Conservation (phyloP, 1,284 basidiomycete species). For the Sporisorium reilianum region DNA sequence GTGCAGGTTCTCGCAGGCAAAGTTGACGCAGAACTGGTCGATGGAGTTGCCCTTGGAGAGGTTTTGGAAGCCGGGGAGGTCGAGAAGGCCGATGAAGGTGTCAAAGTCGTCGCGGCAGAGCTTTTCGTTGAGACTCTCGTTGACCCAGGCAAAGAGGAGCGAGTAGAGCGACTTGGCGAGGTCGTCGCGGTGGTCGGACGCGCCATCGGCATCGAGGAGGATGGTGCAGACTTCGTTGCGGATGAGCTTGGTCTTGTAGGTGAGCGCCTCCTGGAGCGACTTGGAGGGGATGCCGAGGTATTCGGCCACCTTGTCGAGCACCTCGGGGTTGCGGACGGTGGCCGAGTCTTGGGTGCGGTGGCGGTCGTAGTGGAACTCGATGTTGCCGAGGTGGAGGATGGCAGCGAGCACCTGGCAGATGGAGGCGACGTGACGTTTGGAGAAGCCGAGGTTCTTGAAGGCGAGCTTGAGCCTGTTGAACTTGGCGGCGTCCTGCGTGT, state of each 20-base stretch:
- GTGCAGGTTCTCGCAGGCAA: conserved; percentile 90
- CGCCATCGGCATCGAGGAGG: conserved; percentile 92
- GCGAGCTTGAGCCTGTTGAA: conserved; percentile 94
- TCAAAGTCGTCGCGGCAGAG: conserved; percentile 72
- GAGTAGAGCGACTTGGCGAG: conserved; percentile 93
- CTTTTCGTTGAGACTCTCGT: conserved; percentile 93
- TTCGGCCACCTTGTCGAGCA: conserved; percentile 84
- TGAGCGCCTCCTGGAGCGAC: conserved; percentile 84
- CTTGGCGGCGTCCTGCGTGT: conserved; percentile 76
- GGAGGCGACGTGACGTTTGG: conserved; percentile 91
- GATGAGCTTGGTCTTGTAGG: conserved; percentile 91
- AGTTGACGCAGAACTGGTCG: conserved; percentile 96
- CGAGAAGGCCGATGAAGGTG: conserved; percentile 93
- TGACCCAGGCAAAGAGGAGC: conserved; percentile 94
- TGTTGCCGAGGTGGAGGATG: conserved; percentile 93
- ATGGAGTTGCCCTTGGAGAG: conserved; percentile 84
- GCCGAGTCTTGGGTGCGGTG: conserved; percentile 64
- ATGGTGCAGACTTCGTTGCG: conserved; percentile 95
- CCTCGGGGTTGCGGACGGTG: conserved; percentile 72
- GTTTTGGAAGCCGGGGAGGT: conserved; percentile 83
- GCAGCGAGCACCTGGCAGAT: conserved; percentile 93
- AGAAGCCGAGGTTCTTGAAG: conserved; percentile 90
- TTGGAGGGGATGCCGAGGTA: conserved; percentile 86
- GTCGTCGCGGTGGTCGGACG: conserved; percentile 90
- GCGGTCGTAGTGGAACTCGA: conserved; percentile 79